These are phyloP conservation scores for Zygosaccharomyces pseudobailii DNA, from an alignment of 1,139 yeast genomes.

Conservation along the genomic window DNA sequence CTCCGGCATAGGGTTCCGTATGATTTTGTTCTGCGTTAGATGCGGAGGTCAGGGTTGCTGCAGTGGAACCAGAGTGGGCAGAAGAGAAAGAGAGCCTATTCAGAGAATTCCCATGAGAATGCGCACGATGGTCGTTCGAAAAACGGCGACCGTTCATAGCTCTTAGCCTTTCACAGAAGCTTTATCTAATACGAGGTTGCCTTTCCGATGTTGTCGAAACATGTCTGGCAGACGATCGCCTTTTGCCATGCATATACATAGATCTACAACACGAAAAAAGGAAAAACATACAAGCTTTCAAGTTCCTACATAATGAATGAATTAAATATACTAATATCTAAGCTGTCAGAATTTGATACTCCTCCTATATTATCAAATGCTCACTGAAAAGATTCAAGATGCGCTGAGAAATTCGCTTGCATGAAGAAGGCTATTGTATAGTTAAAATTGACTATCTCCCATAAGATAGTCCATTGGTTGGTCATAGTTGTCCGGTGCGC, in stretches of 20 bases:
- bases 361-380: too few species aligned
- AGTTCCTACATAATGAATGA: neutral
- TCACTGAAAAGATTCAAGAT: too few species aligned
- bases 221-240: neutral
- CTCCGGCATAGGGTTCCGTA: conserved; percentile 81
- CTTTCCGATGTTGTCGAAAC: neutral
- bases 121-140: neutral
- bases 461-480: too few species aligned
- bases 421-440: too few species aligned
- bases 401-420: too few species aligned
- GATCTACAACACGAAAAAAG: neutral
- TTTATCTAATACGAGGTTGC: neutral
- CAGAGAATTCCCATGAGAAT: neutral
- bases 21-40: conserved; percentile 34
- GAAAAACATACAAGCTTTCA: neutral
- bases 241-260: neutral
- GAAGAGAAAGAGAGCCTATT: conserved; percentile 30
- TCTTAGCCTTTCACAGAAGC: neutral
- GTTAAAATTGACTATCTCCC: too few species aligned
- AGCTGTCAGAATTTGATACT: neutral
- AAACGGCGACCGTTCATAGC: neutral
- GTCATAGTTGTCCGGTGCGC: too few species aligned
- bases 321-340: neutral
- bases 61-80: conserved; percentile 28
- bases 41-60: conserved; percentile 30